Percentiles rank a stretch among this genome's conserved stretches.
Evolutionary conservation across 2,329 filamentous ascomycete species (phyloP).

Genomic region (Gremmenia infestans): DNA sequence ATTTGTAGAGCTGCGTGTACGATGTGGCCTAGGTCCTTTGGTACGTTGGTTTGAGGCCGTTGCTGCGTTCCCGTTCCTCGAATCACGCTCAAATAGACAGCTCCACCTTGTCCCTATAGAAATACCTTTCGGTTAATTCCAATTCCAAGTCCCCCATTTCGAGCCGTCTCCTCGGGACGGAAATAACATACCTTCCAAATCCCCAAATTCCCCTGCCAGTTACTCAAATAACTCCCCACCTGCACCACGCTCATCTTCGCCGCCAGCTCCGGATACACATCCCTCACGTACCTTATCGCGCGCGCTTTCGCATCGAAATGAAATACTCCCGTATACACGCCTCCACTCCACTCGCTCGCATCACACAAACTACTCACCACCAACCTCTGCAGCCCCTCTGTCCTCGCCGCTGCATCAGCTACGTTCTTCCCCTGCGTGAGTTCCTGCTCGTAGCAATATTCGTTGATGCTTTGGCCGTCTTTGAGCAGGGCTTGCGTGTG

Average conservation of each 20-base stretch:
- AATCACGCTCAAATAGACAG: constrained; percentile 22
- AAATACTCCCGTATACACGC: constrained; percentile 37
- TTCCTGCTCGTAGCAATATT: constrained; percentile 31
- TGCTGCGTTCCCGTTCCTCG: constrained; percentile 20
- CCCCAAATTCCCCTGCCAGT: constrained; percentile 16
- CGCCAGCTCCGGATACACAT: constrained; percentile 26
- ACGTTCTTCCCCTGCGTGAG: constrained; percentile 34
- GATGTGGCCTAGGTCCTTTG: constrained; percentile 12
- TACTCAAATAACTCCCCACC: constrained; percentile 27
- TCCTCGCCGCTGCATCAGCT: constrained; percentile 32
- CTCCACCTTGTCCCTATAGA: constrained; percentile 16
- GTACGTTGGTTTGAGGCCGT: constrained; percentile 14
- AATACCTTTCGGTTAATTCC: background rate
- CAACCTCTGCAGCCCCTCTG: constrained; percentile 34
- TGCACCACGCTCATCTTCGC: constrained; percentile 31
- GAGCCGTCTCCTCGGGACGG: background rate
- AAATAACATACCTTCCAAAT: constrained; percentile 10
- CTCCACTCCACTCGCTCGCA: constrained; percentile 34
- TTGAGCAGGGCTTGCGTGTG: constrained; percentile 12
- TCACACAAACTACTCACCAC: constrained; percentile 36
- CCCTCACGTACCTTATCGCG: constrained; percentile 29
- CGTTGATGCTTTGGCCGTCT: constrained; percentile 16
- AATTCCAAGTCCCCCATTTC: too few species aligned
- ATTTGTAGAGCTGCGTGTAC: constrained; percentile 26
- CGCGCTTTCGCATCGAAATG: constrained; percentile 36